These are phyloP conservation scores for Phylloporus rhodoxanthus DNA, from an alignment of 768 basidiomycete genomes.

Conservation along the genomic window DNA sequence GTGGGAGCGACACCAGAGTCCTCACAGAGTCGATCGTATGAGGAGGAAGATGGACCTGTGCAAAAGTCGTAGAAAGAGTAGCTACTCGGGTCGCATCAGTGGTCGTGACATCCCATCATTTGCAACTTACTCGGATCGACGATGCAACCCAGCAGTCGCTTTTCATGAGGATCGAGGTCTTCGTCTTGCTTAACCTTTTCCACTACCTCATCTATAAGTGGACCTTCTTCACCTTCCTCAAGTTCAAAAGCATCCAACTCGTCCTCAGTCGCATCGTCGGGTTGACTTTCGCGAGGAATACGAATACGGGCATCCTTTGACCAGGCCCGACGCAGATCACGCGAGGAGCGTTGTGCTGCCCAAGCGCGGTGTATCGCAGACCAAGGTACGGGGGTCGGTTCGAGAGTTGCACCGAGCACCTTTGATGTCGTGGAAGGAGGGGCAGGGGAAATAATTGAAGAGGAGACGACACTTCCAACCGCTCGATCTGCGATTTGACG, in stretches of 20 bases:
- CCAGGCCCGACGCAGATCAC: slow-evolving; percentile 54
- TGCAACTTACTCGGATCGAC: slow-evolving; percentile 63
- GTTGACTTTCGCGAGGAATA: slow-evolving; percentile 32
- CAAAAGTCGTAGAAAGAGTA: slow-evolving; percentile 77
- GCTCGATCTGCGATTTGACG: slow-evolving; percentile 72
- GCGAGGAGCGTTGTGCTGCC: slow-evolving; percentile 47
- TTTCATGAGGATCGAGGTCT: slow-evolving; percentile 77
- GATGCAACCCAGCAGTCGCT: slow-evolving; percentile 75
- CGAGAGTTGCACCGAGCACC: slow-evolving; percentile 18
- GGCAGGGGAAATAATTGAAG: slow-evolving; percentile 12
- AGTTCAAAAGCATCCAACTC: slow-evolving; percentile 28
- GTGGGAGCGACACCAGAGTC: slow-evolving; percentile 83
- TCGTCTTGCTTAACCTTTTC: slow-evolving; percentile 71
- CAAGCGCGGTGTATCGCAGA: slow-evolving; percentile 60
- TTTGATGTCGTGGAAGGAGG: slow-evolving; percentile 19
- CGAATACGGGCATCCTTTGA: slow-evolving; percentile 44
- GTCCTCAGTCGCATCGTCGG: slow-evolving; percentile 31
- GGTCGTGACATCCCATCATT: not conserved
- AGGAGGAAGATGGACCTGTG: slow-evolving; percentile 80
- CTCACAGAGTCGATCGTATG: slow-evolving; percentile 90
- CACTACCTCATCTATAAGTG: slow-evolving; percentile 57
- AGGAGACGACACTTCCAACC: slow-evolving; percentile 55
- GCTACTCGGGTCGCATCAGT: slow-evolving; percentile 34
- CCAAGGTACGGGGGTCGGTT: slow-evolving; percentile 63
- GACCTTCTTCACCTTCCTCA: slow-evolving; percentile 26